Evolutionary conservation across 1,284 basidiomycete species (phyloP).

Genomic region (Inonotus obliquus): DNA sequence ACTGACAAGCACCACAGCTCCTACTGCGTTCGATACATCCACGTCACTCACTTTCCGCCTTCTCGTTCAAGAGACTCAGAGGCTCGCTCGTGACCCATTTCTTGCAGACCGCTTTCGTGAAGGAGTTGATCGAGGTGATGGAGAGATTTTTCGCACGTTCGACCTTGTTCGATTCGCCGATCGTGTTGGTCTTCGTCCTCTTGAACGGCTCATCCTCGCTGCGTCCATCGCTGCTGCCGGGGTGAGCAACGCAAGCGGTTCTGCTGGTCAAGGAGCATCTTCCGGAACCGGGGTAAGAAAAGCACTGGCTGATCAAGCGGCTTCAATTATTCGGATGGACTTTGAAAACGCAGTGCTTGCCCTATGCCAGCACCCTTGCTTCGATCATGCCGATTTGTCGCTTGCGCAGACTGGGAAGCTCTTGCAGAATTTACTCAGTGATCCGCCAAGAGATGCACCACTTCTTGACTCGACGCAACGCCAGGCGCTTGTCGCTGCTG

Average conservation of each 20-base stretch:
- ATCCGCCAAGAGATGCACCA: constrained; percentile 58
- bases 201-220: constrained; percentile 74
- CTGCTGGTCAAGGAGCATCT: not conserved
- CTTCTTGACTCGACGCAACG: constrained; percentile 66
- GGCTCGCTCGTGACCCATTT: constrained; percentile 81
- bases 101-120: constrained; percentile 83
- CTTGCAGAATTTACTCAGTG: constrained; percentile 67
- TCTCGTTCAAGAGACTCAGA: constrained; percentile 81
- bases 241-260: not conserved
- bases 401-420: constrained; percentile 73
- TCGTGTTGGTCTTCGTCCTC: constrained; percentile 69
- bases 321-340: constrained; percentile 61
- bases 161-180: constrained; percentile 76
- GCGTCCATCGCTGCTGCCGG: constrained; percentile 68
- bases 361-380: constrained; percentile 69
- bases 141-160: constrained; percentile 73
- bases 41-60: constrained; percentile 74
- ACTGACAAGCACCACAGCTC: constrained; percentile 49
- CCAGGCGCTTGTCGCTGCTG: constrained; percentile 65
- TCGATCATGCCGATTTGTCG: constrained; percentile 75
- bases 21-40: constrained; percentile 63
- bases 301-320: constrained; percentile 67
- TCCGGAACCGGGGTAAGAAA: constrained; percentile 41
- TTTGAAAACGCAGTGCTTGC: constrained; percentile 73
- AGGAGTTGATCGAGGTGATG: constrained; percentile 79